Base-by-base conservation (phyloP, 148 eudicot species). In the Heliamphora exappendiculata region DNA sequence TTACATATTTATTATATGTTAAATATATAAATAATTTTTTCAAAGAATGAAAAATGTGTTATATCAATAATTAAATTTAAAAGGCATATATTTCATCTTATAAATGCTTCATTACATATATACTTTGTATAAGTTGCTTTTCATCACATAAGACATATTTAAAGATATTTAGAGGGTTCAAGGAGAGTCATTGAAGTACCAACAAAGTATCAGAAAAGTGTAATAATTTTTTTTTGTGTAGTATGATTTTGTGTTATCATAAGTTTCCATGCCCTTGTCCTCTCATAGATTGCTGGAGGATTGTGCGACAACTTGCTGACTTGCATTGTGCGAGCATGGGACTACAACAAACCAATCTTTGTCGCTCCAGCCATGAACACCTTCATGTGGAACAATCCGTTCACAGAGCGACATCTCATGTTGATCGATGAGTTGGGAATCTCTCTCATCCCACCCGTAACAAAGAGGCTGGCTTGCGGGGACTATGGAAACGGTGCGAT, bases 341-440 rank as follows among this genome's bases (percentile, higher is more conserved):
- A 94, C 87, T 94, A 92, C 78, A 82, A 50, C 73, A 94, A 94
- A 75, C 98, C 97, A 33, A 75, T 94, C 41, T 94, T 90, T 80
- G 88, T 92, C 17, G 98, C 98, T 34, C 97, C 98, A 9, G 97
- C 98, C 39, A 92, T 92, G 98, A 94, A 94, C 83, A 90, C 98
- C 49, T 82, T 85, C 82, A 92, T 94, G 98, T 94, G 97, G 98
- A 90, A 85, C 72, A 94, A 94, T 67, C 93, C 97, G 4, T 94
- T 92, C 82, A 92, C 97, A 0, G 97, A 94, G 81, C 85, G 91
- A 60, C 98, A 94, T 84, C 92, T 94, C 2, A 79, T 90, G 86
- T 74, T 78, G 7, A 84, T 91, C 2, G 93, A 92, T 64, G 98
- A 94, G 44, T 91, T 94, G 45, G 98, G 97, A 9, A 88, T 92